A percentile compares a stretch with the other conserved stretches of the same genome.
These are phyloP conservation scores for Blastobotrys muscicola DNA, from an alignment of 805 yeast genomes.

Conservation along the genomic window DNA sequence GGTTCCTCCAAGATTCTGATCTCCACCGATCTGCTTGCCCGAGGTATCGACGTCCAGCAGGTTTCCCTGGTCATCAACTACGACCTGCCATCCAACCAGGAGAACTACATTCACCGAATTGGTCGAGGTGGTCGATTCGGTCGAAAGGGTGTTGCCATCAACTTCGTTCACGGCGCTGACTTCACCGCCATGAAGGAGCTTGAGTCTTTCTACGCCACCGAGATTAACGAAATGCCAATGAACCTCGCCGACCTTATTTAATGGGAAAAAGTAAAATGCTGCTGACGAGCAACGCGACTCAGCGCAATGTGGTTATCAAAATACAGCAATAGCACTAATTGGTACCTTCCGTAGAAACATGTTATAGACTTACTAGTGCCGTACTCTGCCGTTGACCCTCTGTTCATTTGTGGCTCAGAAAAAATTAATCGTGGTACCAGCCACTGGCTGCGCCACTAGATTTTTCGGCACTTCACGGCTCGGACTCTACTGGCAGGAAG, in stretches of 20 bases:
- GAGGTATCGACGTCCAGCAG: constrained; percentile 98
- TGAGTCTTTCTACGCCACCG: constrained; percentile 80
- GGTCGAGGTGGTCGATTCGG: constrained; percentile 99
- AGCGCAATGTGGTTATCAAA: background rate
- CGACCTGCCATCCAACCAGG: constrained; percentile 87
- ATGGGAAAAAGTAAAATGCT: constrained; percentile 5
- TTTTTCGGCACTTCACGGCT: too few species aligned
- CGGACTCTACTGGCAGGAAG: too few species aligned
- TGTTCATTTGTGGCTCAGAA: background rate
- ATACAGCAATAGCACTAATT: background rate
- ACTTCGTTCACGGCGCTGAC: constrained; percentile 80
- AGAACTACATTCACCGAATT: constrained; percentile 93
- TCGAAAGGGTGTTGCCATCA: constrained; percentile 91
- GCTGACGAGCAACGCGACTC: background rate
- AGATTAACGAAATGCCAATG: constrained; percentile 88
- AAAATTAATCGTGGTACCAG: too few species aligned
- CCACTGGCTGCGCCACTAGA: too few species aligned
- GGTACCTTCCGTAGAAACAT: background rate
- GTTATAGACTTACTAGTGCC: background rate
- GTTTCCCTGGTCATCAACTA: constrained; percentile 92
- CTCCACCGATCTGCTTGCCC: constrained; percentile 94
- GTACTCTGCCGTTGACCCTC: too few species aligned
- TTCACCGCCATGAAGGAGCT: constrained; percentile 65
- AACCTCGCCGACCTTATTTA: constrained; percentile 44
- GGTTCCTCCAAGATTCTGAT: constrained; percentile 91